Conservation (phyloP, 345 rosid genomes). For the Salix purpurea region DNA sequence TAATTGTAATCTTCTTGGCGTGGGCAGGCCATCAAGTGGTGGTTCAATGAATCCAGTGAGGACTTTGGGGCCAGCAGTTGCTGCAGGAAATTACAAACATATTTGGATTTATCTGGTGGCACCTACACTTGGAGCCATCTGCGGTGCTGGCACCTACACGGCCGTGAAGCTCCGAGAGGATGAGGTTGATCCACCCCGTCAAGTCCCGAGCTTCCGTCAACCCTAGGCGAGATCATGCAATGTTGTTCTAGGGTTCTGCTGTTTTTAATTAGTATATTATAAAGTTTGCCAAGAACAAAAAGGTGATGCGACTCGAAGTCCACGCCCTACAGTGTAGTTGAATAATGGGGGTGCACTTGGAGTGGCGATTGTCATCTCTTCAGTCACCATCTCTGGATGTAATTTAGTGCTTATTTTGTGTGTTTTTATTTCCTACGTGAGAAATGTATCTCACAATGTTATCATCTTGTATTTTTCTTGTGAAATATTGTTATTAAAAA, state of each 20-base stretch:
- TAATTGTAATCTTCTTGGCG: neutral
- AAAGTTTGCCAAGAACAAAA: slow-evolving; percentile 26
- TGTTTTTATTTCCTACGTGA: too few relatives aligned
- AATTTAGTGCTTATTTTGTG: too few relatives aligned
- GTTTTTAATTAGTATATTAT: slow-evolving; percentile 16
- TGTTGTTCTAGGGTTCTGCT: slow-evolving; percentile 1
- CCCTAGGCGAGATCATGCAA: slow-evolving; percentile 32
- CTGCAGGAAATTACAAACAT: slow-evolving; percentile 72
- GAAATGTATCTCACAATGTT: too few relatives aligned
- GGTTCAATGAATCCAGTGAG: slow-evolving; percentile 82
- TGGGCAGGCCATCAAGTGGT: slow-evolving; percentile 71
- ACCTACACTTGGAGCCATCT: slow-evolving; percentile 79
- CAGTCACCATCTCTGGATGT: too few relatives aligned
- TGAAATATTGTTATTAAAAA: too few relatives aligned
- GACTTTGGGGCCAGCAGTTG: slow-evolving; percentile 91
- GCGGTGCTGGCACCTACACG: slow-evolving; percentile 74
- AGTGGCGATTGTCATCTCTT: neutral
- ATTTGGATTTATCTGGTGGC: slow-evolving; percentile 83
- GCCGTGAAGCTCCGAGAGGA: slow-evolving; percentile 68
- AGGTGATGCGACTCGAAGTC: slow-evolving; percentile 24
- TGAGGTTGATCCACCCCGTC: slow-evolving; percentile 58
- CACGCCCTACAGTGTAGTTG: slow-evolving; percentile 18
- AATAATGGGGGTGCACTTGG: slow-evolving; percentile 14
- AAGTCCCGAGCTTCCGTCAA: slow-evolving; percentile 71
- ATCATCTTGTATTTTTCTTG: too few relatives aligned